These are phyloP conservation scores for Rhizomucor pusillus DNA, from an alignment of 371 early-diverging fungal species.

Conservation along the genomic window DNA sequence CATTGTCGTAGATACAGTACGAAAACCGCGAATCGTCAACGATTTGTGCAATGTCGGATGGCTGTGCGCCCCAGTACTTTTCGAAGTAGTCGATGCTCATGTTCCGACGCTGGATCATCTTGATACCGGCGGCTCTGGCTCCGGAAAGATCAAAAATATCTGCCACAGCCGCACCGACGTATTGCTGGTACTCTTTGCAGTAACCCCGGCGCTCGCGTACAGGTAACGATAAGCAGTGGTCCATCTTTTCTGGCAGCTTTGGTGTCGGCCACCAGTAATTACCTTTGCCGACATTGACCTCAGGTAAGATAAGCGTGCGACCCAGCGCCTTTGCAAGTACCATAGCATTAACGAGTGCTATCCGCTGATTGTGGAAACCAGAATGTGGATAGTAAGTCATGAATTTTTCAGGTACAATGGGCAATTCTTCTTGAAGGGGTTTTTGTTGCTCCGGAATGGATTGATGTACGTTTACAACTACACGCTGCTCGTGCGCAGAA, in stretches of 20 bases:
- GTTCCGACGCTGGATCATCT: slow-evolving; percentile 22
- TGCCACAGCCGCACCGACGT: slow-evolving; percentile 21
- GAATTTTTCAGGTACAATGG: slow-evolving; percentile 19
- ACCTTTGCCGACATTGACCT: slow-evolving; percentile 27
- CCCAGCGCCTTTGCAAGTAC: slow-evolving; percentile 30
- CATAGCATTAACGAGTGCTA: slow-evolving; percentile 30
- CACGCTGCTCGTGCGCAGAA: too few species aligned
- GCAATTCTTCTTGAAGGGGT: too few species aligned
- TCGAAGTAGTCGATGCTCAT: slow-evolving; percentile 31
- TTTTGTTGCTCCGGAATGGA: neutral
- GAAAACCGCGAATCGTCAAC: slow-evolving; percentile 35
- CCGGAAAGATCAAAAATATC: slow-evolving; percentile 25
- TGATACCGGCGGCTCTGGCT: slow-evolving; percentile 22
- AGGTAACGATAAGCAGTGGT: slow-evolving; percentile 8
- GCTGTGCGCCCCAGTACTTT: slow-evolving; percentile 10
- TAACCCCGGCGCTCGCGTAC: slow-evolving; percentile 7
- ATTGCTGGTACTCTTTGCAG: slow-evolving; percentile 22
- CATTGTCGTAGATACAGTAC: slow-evolving; percentile 47
- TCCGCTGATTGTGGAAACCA: slow-evolving; percentile 37
- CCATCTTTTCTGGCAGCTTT: slow-evolving; percentile 8
- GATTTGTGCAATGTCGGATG: slow-evolving; percentile 19
- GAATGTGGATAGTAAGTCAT: slow-evolving; percentile 35
- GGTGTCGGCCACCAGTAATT: slow-evolving; percentile 20
- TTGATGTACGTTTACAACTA: too few species aligned
- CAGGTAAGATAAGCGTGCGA: slow-evolving; percentile 32